Percentiles rank a stretch among this genome's conserved stretches.
phyloP scores from a whole-genome alignment of 2,329 filamentous ascomycete species.

The Aureobasidium sp. region DNA sequence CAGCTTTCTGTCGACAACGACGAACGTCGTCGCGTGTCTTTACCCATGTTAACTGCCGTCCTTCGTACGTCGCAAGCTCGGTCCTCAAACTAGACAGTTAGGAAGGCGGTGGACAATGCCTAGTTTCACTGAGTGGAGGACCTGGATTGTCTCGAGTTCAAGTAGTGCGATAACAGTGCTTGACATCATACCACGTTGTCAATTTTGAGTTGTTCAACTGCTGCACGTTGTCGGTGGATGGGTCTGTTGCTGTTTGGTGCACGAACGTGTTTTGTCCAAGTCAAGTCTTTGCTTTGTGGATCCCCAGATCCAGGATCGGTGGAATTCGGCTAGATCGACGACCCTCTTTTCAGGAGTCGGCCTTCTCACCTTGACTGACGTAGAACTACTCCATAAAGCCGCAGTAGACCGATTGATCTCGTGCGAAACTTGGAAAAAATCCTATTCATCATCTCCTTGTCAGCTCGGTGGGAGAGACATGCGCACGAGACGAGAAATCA shows the following conservation, averaged over 20 bases:
- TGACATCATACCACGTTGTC: background rate
- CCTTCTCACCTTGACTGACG: background rate
- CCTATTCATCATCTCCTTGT: background rate
- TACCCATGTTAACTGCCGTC: background rate
- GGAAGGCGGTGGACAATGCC: constrained; percentile 1
- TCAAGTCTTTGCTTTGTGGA: background rate
- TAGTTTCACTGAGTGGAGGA: background rate
- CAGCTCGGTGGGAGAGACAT: background rate
- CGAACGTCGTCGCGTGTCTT: background rate
- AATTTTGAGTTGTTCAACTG: background rate
- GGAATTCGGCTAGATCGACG: background rate
- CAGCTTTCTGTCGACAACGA: background rate
- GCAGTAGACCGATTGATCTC: background rate
- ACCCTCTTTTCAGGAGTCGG: background rate
- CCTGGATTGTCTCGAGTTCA: background rate
- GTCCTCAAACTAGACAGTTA: background rate
- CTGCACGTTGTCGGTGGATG: background rate
- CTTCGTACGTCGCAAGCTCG: background rate
- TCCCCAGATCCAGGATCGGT: constrained; percentile 4
- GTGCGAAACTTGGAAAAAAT: background rate
- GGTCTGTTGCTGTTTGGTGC: background rate
- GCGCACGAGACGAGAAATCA: background rate
- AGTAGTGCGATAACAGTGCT: background rate
- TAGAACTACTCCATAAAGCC: background rate
- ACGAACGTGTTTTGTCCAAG: constrained; percentile 3